Conservation (phyloP, 83 land plant species). For the Picea abies region DNA sequence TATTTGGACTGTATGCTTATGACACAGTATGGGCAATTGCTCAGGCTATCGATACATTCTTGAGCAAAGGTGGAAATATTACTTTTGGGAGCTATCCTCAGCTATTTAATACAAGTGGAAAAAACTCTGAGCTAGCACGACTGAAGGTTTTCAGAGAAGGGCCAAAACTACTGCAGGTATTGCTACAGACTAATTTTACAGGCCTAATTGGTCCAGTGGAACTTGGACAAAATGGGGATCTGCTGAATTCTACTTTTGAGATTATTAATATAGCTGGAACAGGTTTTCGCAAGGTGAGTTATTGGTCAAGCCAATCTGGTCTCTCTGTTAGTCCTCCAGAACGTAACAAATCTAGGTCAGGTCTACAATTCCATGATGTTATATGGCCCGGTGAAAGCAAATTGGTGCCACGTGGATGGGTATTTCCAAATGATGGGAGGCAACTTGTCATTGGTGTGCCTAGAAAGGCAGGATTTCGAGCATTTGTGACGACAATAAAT, state of each 20-base stretch:
- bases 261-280: slow-evolving; percentile 72
- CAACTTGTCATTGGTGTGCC: slow-evolving; percentile 73
- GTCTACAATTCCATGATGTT: slow-evolving; percentile 34
- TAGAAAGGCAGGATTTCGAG: slow-evolving; percentile 55
- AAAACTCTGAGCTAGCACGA: too few species aligned
- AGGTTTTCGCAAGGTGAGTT: slow-evolving; percentile 60
- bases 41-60: slow-evolving; percentile 55
- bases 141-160: too few species aligned
- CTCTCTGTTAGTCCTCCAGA: slow-evolving; percentile 48
- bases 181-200: too few species aligned
- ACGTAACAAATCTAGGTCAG: slow-evolving; percentile 25
- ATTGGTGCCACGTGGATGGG: slow-evolving; percentile 75
- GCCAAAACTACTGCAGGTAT: too few species aligned
- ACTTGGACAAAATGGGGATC: too few species aligned
- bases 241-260: slow-evolving; percentile 64
- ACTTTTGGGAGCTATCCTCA: too few species aligned
- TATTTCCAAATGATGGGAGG: slow-evolving; percentile 60
- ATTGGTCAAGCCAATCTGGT: slow-evolving; percentile 72
- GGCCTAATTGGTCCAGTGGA: too few species aligned
- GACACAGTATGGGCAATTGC: slow-evolving; percentile 81
- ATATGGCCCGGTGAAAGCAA: slow-evolving; percentile 76
- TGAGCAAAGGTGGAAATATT: slow-evolving; percentile 7
- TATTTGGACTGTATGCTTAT: slow-evolving; percentile 82
- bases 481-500: slow-evolving; percentile 40
- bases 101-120: too few species aligned